Percentiles rank a stretch among this genome's conserved stretches.
phyloP scores from a whole-genome alignment of 116 monocot species.

The Posidonia oceanica region DNA sequence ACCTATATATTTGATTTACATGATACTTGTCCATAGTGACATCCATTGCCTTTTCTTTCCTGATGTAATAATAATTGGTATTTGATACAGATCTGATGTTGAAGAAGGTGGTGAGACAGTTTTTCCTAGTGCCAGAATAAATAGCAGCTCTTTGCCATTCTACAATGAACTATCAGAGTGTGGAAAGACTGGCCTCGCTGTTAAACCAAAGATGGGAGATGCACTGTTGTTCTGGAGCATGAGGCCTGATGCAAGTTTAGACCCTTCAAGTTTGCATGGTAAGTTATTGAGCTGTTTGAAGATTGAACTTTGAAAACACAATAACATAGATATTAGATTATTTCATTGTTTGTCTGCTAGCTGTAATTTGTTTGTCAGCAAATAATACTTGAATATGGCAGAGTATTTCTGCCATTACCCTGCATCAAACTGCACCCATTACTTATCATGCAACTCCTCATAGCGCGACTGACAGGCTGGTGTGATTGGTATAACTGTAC shows the following conservation, averaged over 20 bases:
- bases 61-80: neutral
- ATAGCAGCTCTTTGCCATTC: slow-evolving; percentile 24
- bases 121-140: slow-evolving; percentile 31
- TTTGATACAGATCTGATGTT: slow-evolving; percentile 26
- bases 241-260: slow-evolving; percentile 33
- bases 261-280: slow-evolving; percentile 43
- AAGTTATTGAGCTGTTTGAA: slow-evolving; percentile 1
- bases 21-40: no score
- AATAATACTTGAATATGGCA: no score
- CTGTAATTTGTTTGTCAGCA: neutral
- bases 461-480: no score
- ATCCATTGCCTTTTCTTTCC: neutral
- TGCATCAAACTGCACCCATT: no score
- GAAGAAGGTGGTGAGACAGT: slow-evolving; percentile 51
- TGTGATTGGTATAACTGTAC: no score
- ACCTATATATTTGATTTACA: neutral
- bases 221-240: slow-evolving; percentile 46
- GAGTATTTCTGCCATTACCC: no score
- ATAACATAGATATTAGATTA: neutral
- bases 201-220: slow-evolving; percentile 33
- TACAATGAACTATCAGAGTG: slow-evolving; percentile 35
- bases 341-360: neutral
- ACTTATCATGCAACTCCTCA: no score
- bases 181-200: slow-evolving; percentile 36
- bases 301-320: neutral